Percentiles rank a stretch among this genome's conserved stretches.
These are phyloP conservation scores for Silene coronaria DNA, from an alignment of 179 eudicot genomes.

Conservation along the genomic window DNA sequence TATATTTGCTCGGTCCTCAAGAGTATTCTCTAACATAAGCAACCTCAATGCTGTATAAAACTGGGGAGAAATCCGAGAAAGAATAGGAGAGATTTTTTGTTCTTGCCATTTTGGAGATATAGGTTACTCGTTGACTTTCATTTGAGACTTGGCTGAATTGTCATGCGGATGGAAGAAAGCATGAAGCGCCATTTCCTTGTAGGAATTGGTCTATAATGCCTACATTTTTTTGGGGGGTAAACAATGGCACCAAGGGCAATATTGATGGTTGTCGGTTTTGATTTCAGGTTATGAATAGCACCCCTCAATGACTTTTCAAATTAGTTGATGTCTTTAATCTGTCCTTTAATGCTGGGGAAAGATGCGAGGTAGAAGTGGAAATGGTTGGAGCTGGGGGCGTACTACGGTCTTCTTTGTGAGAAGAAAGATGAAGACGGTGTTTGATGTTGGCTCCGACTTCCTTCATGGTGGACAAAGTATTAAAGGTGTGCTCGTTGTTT, in stretches of 20 bases:
- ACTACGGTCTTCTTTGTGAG: not conserved
- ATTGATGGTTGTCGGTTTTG: not conserved
- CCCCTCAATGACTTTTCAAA: not conserved
- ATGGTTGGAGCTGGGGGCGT: not conserved
- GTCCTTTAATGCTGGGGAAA: not conserved
- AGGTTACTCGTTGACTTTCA: too few relatives aligned
- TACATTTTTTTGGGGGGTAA: not conserved
- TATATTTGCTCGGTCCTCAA: not conserved
- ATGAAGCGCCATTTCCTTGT: too few relatives aligned
- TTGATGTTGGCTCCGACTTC: not conserved
- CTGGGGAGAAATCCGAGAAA: not conserved
- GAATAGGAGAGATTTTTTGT: not conserved
- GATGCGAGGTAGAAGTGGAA: not conserved
- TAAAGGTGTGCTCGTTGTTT: not conserved
- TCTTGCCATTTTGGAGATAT: too few relatives aligned
- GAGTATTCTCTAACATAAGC: not conserved
- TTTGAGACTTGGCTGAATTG: too few relatives aligned
- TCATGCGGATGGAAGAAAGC: too few relatives aligned
- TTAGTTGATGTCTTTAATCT: not conserved
- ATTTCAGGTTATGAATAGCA: not conserved
- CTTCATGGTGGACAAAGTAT: not conserved
- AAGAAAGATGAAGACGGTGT: not conserved
- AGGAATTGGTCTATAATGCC: too few relatives aligned
- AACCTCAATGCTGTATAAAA: not conserved
- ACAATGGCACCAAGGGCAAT: not conserved